These are phyloP conservation scores for Helminthosporium solani DNA, from an alignment of 2,329 filamentous ascomycete species.

Conservation along the genomic window DNA sequence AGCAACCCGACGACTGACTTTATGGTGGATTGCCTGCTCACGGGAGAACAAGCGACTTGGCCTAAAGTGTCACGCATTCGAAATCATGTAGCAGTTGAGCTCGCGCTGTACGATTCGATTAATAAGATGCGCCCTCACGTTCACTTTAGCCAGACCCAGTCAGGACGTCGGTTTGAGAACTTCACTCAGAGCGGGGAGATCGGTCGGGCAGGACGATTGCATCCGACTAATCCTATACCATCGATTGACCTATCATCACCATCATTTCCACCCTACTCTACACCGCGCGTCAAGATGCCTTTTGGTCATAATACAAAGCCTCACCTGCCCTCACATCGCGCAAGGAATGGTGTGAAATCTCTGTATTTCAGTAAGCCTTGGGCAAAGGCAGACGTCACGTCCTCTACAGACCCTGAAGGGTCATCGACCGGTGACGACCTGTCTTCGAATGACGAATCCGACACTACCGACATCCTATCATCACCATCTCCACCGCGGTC, in stretches of 20 bases:
- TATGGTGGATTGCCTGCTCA: conserved; percentile 74
- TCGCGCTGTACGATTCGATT: conserved; percentile 76
- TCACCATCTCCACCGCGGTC: conserved; percentile 34
- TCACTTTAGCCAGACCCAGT: conserved; percentile 67
- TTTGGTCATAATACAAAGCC: conserved; percentile 8
- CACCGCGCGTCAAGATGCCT: conserved; percentile 7
- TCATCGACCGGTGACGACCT: conserved; percentile 36
- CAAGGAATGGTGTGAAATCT: conserved; percentile 5
- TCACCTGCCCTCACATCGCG: conserved; percentile 17
- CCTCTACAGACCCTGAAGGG: conserved; percentile 30
- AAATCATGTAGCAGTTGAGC: conserved; percentile 84
- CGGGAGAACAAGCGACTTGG: conserved; percentile 87
- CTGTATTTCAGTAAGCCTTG: conserved; percentile 6
- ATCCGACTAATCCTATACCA: conserved; percentile 22
- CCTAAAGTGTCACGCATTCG: conserved; percentile 81
- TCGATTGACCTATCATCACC: conserved; percentile 17
- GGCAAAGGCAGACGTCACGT: conserved; percentile 20
- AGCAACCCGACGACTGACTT: conserved; percentile 84
- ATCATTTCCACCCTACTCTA: conserved; percentile 16
- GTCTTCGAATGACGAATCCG: conserved; percentile 32
- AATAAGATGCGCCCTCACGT: conserved; percentile 67
- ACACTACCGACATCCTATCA: conserved; percentile 34
- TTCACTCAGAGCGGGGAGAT: conserved; percentile 29
- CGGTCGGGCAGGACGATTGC: conserved; percentile 17
- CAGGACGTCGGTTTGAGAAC: conserved; percentile 36